Evolutionary conservation across 495 filamentous ascomycete species (phyloP), one percentile per base, ranked within the genome.

Genomic region (Aspergillus campestris): DNA sequence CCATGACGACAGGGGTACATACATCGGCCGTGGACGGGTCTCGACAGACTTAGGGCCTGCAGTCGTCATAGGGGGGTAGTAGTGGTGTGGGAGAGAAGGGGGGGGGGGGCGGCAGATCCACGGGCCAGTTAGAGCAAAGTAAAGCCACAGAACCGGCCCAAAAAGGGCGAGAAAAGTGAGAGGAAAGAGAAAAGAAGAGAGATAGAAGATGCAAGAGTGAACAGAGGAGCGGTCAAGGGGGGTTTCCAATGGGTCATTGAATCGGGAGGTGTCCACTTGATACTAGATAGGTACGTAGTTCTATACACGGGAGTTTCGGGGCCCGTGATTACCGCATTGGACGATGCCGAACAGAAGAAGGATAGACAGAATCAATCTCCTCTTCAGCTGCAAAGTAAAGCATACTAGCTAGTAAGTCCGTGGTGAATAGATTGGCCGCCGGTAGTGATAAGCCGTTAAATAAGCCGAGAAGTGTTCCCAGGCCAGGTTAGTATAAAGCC

Each of bases 1-100:
- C 44, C 51, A 49, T 52, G 44, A 48, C 50, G 40, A 49, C 55
- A 55, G 56, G 56, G 55, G 48, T 51, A 44, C 47, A 50, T 36
- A 33, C 40, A 36, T 52, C 48, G 43, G 42, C 30, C 43, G 43
- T 45, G 41, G 49, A 49, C 45, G 44, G 55, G 40, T 48, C 43
- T 48, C 50, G 44, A 53, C 49, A 57, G 42, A 45, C 51, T 49
- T 24, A 24, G 30, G 38, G 40, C 44, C 41, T 36, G 50, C 44
- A 30, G 48, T 29, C 31, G 37, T 49, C 37, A 42, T 49, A 47
- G 49, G 52, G 44, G 44, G 35, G 18, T 24, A 24, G 18, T 24
- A 4, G 18, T 24, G 18, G 1, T 1, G 18, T 24, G 18, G 18
- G 43, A 33, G 39, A 34, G 51, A 45, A 38, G 51, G 48, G 51